Base-by-base conservation (phyloP, 768 basidiomycete species). In the Lactarius quietus region DNA sequence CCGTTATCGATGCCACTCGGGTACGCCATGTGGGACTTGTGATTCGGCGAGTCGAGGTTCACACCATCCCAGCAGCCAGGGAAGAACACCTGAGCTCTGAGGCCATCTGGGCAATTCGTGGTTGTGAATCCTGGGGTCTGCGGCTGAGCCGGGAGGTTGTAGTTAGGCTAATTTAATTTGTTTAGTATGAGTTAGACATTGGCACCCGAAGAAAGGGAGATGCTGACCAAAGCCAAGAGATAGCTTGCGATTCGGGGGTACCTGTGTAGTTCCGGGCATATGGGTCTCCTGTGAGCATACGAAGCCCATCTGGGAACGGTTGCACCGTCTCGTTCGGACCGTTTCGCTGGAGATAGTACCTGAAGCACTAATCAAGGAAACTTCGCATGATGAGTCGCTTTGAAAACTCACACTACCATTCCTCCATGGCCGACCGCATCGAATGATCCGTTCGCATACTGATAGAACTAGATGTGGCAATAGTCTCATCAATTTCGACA, bases 11-110 rank as follows among this genome's bases (percentile, higher is more conserved):
- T 12, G 2, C 43, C n/a, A 28, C 38, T 38, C 6, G 68, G 70
- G 70, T 75, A 80, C 1, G 78, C 74, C 70, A 79, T 73, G 72
- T 80, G 79, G 9, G 73, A 74, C 69, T 75, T 74, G 71, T 78
- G 78, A 67, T 79, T 75, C 0, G 73, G 17, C 23, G 74, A 75
- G 68, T 80, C 76, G 36, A 78, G 68, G 69, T 79, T 75, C 56
- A 71, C 63, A 41, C 79, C 79, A 62, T 80, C 75, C 79, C 78
- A 79, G 73, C 76, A 78, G 35, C 68, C 65, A 28, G 73, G 74
- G 71, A 78, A 74, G 64, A 75, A 73, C 2, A 76, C 54, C 60
- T 75, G 75, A 3, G 70, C 71, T 31, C 74, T 71, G 54, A 75
- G 67, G 15, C 74, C 74, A 41, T 69, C 60, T 18, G 71, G 67